These are phyloP conservation scores for Lotus japonicus DNA, from an alignment of 306 rosid genomes.

Conservation along the genomic window DNA sequence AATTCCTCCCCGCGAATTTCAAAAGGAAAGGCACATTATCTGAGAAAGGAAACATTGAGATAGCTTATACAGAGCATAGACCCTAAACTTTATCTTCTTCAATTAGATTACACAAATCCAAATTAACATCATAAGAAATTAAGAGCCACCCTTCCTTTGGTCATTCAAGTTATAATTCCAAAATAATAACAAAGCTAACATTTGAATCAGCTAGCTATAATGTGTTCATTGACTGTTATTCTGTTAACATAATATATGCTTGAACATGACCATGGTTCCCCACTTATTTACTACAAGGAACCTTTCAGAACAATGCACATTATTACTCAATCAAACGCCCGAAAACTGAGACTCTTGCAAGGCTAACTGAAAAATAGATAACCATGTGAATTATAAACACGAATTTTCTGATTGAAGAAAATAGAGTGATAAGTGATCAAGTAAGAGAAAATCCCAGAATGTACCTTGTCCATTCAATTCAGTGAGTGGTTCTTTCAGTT, in stretches of 20 bases:
- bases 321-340: background rate
- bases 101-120: no score
- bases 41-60: no score
- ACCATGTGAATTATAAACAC: background rate
- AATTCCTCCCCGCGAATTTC: no score
- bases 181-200: background rate
- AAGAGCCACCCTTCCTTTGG: background rate
- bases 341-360: background rate
- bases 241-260: background rate
- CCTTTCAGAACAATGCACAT: background rate
- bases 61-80: no score
- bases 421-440: background rate
- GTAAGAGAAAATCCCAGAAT: background rate
- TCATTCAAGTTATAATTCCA: background rate
- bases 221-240: conserved; percentile 11
- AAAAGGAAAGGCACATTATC: no score
- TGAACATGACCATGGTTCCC: background rate
- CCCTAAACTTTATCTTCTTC: no score
- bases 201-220: background rate
- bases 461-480: conserved; percentile 24
- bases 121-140: background rate
- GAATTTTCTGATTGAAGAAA: background rate
- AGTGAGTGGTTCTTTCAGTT: conserved; percentile 24
- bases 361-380: background rate
- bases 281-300: background rate